Evolutionary conservation across 768 basidiomycete species (phyloP).

Genomic region (Termitomyces sp.): DNA sequence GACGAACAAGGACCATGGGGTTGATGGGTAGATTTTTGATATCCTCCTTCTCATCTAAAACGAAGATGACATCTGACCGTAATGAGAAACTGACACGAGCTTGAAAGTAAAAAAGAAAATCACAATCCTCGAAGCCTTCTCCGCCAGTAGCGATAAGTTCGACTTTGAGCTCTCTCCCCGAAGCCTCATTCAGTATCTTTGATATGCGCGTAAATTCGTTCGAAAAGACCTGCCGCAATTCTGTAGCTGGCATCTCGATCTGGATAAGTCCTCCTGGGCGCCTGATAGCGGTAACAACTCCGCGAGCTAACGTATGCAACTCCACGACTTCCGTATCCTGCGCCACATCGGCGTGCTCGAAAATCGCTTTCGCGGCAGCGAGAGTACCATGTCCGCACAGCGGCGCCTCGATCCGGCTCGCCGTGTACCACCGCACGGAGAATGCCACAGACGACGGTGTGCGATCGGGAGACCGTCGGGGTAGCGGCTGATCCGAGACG

Average conservation of each 20-base stretch:
- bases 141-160: constrained; percentile 32
- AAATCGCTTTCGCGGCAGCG: constrained; percentile 36
- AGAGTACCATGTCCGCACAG: constrained; percentile 42
- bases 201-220: constrained; percentile 26
- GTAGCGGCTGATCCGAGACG: constrained; percentile 6
- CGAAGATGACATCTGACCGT: constrained; percentile 30
- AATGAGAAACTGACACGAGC: background rate
- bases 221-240: constrained; percentile 17
- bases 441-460: constrained; percentile 19
- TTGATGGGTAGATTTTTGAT: constrained; percentile 8
- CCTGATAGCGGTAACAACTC: constrained; percentile 23
- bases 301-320: constrained; percentile 23
- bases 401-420: constrained; percentile 21
- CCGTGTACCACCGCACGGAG: constrained; percentile 32
- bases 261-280: constrained; percentile 27
- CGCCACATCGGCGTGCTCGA: constrained; percentile 21
- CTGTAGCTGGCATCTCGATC: constrained; percentile 29
- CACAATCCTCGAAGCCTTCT: constrained; percentile 26
- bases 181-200: constrained; percentile 27
- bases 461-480: background rate
- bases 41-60: constrained; percentile 28
- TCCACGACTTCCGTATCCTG: constrained; percentile 25
- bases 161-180: constrained; percentile 31
- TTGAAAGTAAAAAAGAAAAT: constrained; percentile 3
- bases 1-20: constrained; percentile 2